Conservation (phyloP, 257 asterid genomes). For the Solanum dulcamara region DNA sequence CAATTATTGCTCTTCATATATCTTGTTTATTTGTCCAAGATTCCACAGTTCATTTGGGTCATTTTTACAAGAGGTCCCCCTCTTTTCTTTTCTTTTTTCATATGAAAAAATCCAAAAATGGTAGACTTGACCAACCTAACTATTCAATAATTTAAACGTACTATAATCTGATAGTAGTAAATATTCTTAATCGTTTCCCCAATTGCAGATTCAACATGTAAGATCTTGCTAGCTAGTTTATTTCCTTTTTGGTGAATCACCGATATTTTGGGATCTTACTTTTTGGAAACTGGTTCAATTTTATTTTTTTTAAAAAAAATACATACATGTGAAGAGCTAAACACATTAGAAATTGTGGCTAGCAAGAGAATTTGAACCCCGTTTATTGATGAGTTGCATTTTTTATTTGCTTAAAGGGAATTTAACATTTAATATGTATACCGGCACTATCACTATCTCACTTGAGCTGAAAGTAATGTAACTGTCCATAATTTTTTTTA, state of each 20-base stretch:
- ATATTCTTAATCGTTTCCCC: neutral
- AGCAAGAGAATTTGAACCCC: too few species aligned
- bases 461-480: too few species aligned
- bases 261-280: neutral
- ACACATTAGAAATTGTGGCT: neutral
- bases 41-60: neutral
- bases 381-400: too few species aligned
- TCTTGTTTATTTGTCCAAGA: neutral
- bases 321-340: neutral
- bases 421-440: too few species aligned
- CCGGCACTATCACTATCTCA: too few species aligned
- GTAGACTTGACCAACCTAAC: conserved; percentile 23
- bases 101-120: conserved; percentile 10
- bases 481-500: too few species aligned
- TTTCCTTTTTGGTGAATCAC: neutral
- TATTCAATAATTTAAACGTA: conserved; percentile 21
- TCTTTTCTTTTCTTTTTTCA: neutral
- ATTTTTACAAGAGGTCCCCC: conserved; percentile 20
- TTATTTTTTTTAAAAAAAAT: neutral
- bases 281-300: neutral
- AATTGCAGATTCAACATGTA: neutral
- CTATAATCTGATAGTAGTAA: neutral
- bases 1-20: conserved; percentile 15
- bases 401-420: too few species aligned
- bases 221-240: neutral